These are phyloP conservation scores for Lachnellula occidentalis DNA, from an alignment of 2,329 filamentous ascomycete species.

Conservation along the genomic window DNA sequence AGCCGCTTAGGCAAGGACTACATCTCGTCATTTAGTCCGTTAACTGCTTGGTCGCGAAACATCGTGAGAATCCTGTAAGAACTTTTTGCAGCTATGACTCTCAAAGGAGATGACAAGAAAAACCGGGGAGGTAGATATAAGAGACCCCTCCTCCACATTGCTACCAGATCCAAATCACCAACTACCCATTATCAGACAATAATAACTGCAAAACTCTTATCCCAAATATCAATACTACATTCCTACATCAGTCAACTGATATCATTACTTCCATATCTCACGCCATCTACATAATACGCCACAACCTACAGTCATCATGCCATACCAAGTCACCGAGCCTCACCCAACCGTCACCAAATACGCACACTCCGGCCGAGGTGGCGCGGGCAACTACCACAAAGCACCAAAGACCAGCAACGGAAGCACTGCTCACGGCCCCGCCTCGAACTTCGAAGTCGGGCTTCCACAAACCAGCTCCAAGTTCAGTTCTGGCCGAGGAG, in stretches of 20 bases:
- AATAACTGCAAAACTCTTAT: slow-evolving; percentile 11
- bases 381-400: slow-evolving; percentile 30
- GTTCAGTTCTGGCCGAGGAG: slow-evolving; percentile 28
- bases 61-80: slow-evolving; percentile 6
- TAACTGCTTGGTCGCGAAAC: slow-evolving; percentile 13
- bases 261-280: background rate
- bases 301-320: slow-evolving; percentile 10
- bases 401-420: slow-evolving; percentile 24
- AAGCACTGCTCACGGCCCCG: slow-evolving; percentile 23
- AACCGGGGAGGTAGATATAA: slow-evolving; percentile 24
- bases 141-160: slow-evolving; percentile 12
- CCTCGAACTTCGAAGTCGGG: slow-evolving; percentile 24
- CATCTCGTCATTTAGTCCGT: slow-evolving; percentile 3
- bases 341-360: slow-evolving; percentile 27
- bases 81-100: slow-evolving; percentile 13
- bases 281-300: slow-evolving; percentile 10
- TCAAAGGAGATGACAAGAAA: slow-evolving; percentile 1
- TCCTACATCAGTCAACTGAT: background rate
- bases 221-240: background rate
- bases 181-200: slow-evolving; percentile 11
- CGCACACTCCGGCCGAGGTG: slow-evolving; percentile 29
- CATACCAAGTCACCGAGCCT: slow-evolving; percentile 29
- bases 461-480: slow-evolving; percentile 23
- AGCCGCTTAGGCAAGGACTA: background rate
- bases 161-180: background rate